Base-by-base conservation (phyloP, 805 yeast species). In the Candida sphagnicola region DNA sequence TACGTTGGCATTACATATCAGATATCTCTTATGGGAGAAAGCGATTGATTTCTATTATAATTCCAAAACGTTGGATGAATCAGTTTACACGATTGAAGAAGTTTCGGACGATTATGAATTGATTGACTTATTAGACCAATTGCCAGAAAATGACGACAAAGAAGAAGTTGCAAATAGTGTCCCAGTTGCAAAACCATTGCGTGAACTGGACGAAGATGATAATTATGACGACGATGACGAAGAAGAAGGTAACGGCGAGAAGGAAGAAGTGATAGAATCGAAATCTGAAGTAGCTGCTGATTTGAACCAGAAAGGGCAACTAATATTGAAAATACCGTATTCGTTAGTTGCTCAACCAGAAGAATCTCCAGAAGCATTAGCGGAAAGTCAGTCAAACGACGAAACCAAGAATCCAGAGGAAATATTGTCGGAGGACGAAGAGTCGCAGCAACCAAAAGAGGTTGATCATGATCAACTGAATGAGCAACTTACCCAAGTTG, bases 1-100 rank as follows among this genome's bases (percentile, higher is more conserved):
- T 29, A 40, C 56, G 35, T 46, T 84, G 30, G 82, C 88, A 4
- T 62, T 83, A 34, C 83, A 77, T 44, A 60, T 83, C 16, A 65
- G 91, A 45, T 83, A 82, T 47, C 70, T 83, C 10, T 61, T 85
- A 17, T 85, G 86, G 78, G 90, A 84, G 49, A 79, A 76, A 53
- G 89, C 83, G 15, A 69, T 79, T 8, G 82, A 78, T 50, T 62
- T 53, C 45, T 66, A 58, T 46, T 72, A 62, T 43, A 43, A 42
- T 26, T 50, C 61, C 23, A 48, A 49, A 43, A 49, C 47, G 17
- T 39, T 57, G 10, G 51, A 51, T 31, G 44, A 46, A 18, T 50
- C 58, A 8, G 15, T 42, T 8, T 43, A 55, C 37, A 38, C 49
- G 8, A 42, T 59, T 24, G 65, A 63, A 38, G 70, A 62, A 37